A percentile compares a stretch with the other conserved stretches of the same genome.
These are phyloP conservation scores for Reticulascus tulasneorum DNA, from an alignment of 2,329 filamentous ascomycete species.

Conservation along the genomic window DNA sequence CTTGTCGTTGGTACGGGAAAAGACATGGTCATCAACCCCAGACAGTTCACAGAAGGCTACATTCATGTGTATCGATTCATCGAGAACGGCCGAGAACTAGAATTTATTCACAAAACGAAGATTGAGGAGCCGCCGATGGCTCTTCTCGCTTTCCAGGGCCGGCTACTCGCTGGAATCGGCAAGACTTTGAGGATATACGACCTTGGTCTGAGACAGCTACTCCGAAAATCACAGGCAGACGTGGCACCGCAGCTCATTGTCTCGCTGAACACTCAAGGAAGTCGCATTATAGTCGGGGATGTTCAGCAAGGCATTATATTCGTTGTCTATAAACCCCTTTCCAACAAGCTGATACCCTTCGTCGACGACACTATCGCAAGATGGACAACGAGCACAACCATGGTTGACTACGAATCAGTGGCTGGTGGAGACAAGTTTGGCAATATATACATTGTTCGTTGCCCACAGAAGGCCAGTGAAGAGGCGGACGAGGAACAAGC, in stretches of 20 bases:
- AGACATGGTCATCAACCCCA: slow-evolving; percentile 76
- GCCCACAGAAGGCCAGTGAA: slow-evolving; percentile 78
- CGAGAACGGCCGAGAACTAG: slow-evolving; percentile 79
- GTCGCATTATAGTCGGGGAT: slow-evolving; percentile 86
- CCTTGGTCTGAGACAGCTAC: slow-evolving; percentile 84
- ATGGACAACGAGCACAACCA: slow-evolving; percentile 86
- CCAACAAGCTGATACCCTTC: slow-evolving; percentile 90
- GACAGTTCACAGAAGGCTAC: slow-evolving; percentile 72
- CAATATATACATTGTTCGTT: slow-evolving; percentile 89
- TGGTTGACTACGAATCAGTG: slow-evolving; percentile 96
- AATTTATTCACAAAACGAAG: slow-evolving; percentile 96
- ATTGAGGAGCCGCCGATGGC: slow-evolving; percentile 85
- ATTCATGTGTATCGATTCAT: slow-evolving; percentile 91
- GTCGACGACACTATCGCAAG: slow-evolving; percentile 84
- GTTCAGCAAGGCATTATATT: slow-evolving; percentile 89
- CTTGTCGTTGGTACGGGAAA: slow-evolving; percentile 93
- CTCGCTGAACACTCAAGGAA: slow-evolving; percentile 84
- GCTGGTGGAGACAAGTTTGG: slow-evolving; percentile 97
- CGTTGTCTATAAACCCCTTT: slow-evolving; percentile 87
- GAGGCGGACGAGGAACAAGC: slow-evolving; percentile 90
- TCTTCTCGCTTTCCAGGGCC: slow-evolving; percentile 89
- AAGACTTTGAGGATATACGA: slow-evolving; percentile 84
- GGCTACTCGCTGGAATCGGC: slow-evolving; percentile 80
- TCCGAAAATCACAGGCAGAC: slow-evolving; percentile 84
- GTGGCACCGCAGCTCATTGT: slow-evolving; percentile 81